phyloP scores from a whole-genome alignment of 2,329 filamentous ascomycete genomes.

The Pseudogymnoascus sp. region DNA sequence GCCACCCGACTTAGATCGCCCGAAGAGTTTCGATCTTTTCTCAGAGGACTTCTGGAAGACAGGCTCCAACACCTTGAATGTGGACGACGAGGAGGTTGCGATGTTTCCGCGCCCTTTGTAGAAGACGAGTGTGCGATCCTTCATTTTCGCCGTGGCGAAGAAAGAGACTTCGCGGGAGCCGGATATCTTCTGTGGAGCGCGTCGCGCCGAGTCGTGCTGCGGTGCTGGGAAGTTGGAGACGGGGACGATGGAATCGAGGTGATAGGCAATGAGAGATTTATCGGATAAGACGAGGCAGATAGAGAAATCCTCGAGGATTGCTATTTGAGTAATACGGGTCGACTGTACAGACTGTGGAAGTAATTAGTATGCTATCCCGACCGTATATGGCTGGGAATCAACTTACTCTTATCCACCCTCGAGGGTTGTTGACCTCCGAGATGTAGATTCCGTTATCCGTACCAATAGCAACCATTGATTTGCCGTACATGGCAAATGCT shows the following conservation, averaged over 20 bases:
- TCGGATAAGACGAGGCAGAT: constrained; percentile 87
- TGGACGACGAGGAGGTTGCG: constrained; percentile 51
- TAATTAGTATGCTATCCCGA: constrained; percentile 14
- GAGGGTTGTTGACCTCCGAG: constrained; percentile 77
- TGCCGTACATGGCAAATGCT: constrained; percentile 75
- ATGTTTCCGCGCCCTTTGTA: constrained; percentile 95
- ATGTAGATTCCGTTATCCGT: constrained; percentile 93
- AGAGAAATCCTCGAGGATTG: constrained; percentile 92
- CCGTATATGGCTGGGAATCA: not conserved
- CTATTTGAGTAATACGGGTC: constrained; percentile 75
- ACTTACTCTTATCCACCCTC: constrained; percentile 81
- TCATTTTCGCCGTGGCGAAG: constrained; percentile 94
- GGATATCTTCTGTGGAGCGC: constrained; percentile 84
- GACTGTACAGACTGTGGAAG: constrained; percentile 58
- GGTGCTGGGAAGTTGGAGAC: constrained; percentile 53
- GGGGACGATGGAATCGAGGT: constrained; percentile 72
- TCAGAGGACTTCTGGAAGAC: constrained; percentile 89
- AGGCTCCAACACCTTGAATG: constrained; percentile 93
- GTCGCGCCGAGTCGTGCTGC: constrained; percentile 61
- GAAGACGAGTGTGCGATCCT: constrained; percentile 87
- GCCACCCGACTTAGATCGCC: constrained; percentile 39
- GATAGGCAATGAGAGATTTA: constrained; percentile 84
- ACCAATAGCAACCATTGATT: constrained; percentile 83
- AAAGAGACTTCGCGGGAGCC: constrained; percentile 89
- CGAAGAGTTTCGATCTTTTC: constrained; percentile 63